phyloP scores from a whole-genome alignment of 2,329 filamentous ascomycete genomes.

The Aspergillus puulaauensis region DNA sequence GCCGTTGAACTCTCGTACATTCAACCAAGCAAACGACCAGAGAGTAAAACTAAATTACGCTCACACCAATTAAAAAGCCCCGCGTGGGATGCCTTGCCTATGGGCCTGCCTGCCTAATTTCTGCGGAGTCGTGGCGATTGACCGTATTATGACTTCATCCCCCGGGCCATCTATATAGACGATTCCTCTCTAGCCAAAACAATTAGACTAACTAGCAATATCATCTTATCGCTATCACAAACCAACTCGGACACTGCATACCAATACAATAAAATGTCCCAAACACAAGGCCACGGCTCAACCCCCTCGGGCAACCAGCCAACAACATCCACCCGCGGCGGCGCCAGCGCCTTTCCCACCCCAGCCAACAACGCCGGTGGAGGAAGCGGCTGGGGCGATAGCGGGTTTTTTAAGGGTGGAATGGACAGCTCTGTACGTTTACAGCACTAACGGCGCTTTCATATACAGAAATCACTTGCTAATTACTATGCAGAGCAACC shows the following conservation, averaged over 20 bases:
- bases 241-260: not conserved
- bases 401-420: conserved; percentile 23
- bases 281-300: not conserved
- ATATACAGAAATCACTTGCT: not conserved
- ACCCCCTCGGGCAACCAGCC: conserved; percentile 5
- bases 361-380: conserved; percentile 30
- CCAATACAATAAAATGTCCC: not conserved
- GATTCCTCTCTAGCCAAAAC: not conserved
- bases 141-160: not conserved
- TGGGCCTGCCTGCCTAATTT: too few relatives aligned
- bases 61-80: too few relatives aligned
- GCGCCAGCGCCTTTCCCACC: conserved; percentile 25
- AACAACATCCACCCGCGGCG: conserved; percentile 21
- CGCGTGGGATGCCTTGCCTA: too few relatives aligned
- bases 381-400: conserved; percentile 24
- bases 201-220: not conserved
- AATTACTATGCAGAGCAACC: not conserved
- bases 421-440: not conserved
- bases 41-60: too few relatives aligned
- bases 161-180: not conserved
- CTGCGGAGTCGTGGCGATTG: not conserved
- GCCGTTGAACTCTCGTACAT: too few relatives aligned
- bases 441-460: too few relatives aligned
- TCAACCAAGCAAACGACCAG: too few relatives aligned
- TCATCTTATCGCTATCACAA: not conserved